Base-by-base conservation (phyloP, 139 green algal genomes). In the Volvox africanus region DNA sequence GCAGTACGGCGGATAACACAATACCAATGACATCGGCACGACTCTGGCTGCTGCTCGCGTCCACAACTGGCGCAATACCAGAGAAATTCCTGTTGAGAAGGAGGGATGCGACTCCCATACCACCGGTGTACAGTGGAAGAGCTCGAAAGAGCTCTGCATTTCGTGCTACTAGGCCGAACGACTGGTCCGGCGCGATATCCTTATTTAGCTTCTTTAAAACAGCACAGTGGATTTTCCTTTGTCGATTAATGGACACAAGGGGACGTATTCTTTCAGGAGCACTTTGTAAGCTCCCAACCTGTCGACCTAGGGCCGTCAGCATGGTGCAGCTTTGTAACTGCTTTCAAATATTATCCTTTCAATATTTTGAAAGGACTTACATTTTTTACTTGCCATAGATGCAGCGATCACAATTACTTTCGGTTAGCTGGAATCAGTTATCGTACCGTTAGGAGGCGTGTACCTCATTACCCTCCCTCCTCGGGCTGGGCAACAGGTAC, bases 11-110 rank as follows among this genome's bases (percentile, higher is more conserved):
- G 3, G 95, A 96, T 77, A 99, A 92, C 55, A 95, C 92, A 36
- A 99, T 97, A 18, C 93, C 94, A 13, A 99, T 76, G 37, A 99
- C 97, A 89, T 99, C 98, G 26, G 96, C 95, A 0, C 98, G 95
- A 21, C 95, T 97, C 89, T 99, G 97, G 18, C 95, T 94, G 69
- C 96, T 98, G 88, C 94, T 95, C 1, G 97, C 97, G 55, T 97
- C 95, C 18, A 97, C 94, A 0, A 98, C 95, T 11, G 96, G 96
- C 0, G 96, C 96, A n/a, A 97, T 95, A 93, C 94, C 94, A 44
- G 93, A 94, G 1, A 95, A 62, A 1, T 88, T 30, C 0, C 94
- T 68, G 88, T 96, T 96, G 0, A 84, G 61, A 0, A 96, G 90
- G 11, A 96, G 67, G 0, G 69, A 89, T 0, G 73, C 93, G 32